Evolutionary conservation across 129 eudicot species (phyloP), one percentile per base, ranked within the genome.

Genomic region (Deinandra increscens): DNA sequence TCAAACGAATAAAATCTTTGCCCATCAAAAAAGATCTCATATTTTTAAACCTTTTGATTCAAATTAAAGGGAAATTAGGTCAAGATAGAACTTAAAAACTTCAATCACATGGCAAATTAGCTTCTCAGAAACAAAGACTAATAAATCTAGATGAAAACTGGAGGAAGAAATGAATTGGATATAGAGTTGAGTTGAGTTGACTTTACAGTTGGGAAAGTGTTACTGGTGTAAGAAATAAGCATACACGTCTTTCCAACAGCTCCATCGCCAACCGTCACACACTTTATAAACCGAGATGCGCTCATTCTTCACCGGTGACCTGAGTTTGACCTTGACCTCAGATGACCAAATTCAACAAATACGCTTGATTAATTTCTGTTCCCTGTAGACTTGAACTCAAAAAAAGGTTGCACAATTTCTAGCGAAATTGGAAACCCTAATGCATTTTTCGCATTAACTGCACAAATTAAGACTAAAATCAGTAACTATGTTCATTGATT

Each of bases 251-350:
- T 87, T 44, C 95, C 95, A 31, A 87, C 89, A 55, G 89, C 95
- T 46, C 95, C 95, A 62, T 87, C 95, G 53, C 95, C 95, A 33
- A 87, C 95, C 11, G 95, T 87, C 18, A 87, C 95, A 58, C 95
- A 87, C 87, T 87, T 87, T 8, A 87, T 87, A 78, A 87, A 87
- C 83, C 89, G 82, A 20, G 94, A 83, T 34, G 85, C 87, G 39
- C 89, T 84, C 95, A 87, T 87, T 49, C 66, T 36, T 36, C 5
- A 12, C 79, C 83, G 69, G 66, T 75, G 36, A 49, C 67, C 69
- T 72, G 69, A 81, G 41, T 73, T 73, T 73, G 78, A 63, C 31
- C 50, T 73, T 69, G 73, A 69, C 73, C 60, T 38, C 43, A 7
- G 11, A 39, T 48, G 54, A 73, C 78, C 78, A 10, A 49, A 37